These are phyloP conservation scores for Rhodosporidiobolus odoratus DNA, from an alignment of 768 basidiomycete genomes.

Conservation along the genomic window DNA sequence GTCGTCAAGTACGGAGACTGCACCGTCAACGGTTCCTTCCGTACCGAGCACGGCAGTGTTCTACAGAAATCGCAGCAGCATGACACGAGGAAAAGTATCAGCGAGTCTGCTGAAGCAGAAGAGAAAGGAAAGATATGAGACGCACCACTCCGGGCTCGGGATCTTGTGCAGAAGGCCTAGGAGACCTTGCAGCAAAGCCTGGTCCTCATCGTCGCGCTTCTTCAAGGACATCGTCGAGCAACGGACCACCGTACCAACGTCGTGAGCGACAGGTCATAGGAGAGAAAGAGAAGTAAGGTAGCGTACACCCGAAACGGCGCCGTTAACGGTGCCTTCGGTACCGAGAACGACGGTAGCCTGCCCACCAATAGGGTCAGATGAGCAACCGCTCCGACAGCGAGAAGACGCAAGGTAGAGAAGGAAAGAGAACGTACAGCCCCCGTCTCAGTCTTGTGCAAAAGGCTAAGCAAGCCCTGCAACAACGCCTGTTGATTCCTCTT, in stretches of 20 bases:
- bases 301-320: not conserved
- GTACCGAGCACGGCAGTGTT: slow-evolving; percentile 4
- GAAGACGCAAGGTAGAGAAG: no score
- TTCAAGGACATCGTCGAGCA: not conserved
- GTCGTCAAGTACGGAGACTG: not conserved
- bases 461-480: not conserved
- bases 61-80: not conserved
- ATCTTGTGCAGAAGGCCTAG: not conserved
- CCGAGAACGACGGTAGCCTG: not conserved
- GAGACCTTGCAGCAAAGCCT: not conserved
- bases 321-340: not conserved
- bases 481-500: not conserved
- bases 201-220: slow-evolving; percentile 4
- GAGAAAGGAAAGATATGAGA: not conserved
- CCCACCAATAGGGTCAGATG: not conserved
- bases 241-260: not conserved
- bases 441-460: not conserved
- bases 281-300: no score
- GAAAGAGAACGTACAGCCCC: not conserved
- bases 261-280: not conserved
- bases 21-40: not conserved
- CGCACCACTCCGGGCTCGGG: not conserved
- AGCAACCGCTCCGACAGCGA: no score
- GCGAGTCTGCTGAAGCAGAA: not conserved
- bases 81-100: not conserved